phyloP scores from a whole-genome alignment of 108 stramenopile genomes.

The Chaetoceros muelleri region DNA sequence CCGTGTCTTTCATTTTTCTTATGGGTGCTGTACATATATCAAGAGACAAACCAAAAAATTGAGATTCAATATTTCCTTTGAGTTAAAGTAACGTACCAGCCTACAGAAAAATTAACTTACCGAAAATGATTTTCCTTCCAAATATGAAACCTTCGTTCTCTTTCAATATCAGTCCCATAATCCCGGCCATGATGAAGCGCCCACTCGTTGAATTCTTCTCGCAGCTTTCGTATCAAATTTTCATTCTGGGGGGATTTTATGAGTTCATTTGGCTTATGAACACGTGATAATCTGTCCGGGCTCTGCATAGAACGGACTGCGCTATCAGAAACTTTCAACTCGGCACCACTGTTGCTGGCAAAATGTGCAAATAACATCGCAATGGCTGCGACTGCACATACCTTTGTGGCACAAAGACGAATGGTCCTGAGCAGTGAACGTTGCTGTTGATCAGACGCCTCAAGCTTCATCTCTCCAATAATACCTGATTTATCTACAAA shows the following conservation, averaged over 20 bases:
- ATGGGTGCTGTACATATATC: constrained; percentile 22
- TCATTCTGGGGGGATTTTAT: not conserved
- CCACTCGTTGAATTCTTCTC: constrained; percentile 73
- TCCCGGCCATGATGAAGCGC: constrained; percentile 35
- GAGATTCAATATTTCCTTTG: not conserved
- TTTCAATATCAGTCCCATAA: constrained; percentile 54
- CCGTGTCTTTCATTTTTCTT: constrained; percentile 69
- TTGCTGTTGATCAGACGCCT: too few species aligned
- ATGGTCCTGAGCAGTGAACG: too few species aligned
- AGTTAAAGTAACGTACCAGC: not conserved
- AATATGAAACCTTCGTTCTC: constrained; percentile 57
- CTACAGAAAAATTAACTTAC: constrained; percentile 13
- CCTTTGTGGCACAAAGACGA: too few species aligned
- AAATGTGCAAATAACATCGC: too few species aligned
- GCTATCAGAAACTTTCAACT: too few species aligned
- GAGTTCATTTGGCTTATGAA: not conserved
- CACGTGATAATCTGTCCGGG: not conserved
- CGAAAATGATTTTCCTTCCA: constrained; percentile 68
- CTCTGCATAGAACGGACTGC: too few species aligned
- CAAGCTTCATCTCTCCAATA: too few species aligned
- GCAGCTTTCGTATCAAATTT: constrained; percentile 6
- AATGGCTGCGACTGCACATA: too few species aligned
- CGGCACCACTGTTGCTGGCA: too few species aligned
- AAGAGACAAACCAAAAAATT: not conserved
- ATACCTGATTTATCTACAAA: too few species aligned